Evolutionary conservation across 345 rosid genomes (phyloP), one percentile per base, ranked within the genome.

Genomic region (Luvunga scandens): DNA sequence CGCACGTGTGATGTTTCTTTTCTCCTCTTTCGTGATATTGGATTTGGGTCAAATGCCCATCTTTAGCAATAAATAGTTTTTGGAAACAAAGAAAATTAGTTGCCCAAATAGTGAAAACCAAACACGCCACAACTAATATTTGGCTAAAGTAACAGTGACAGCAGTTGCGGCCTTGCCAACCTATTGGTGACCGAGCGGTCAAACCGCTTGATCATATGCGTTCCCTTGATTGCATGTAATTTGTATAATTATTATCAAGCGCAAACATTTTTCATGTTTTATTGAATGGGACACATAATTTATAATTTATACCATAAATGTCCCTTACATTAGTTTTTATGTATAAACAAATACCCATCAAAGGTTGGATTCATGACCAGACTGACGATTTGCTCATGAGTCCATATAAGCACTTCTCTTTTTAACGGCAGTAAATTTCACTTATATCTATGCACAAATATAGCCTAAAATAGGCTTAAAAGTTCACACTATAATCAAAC

Each of bases 1-100:
- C 71, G 84, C 90, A 87, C 87, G 87, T 87, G 90, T 79, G 87
- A 75, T 83, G 86, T 66, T 81, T 78, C 72, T 72, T 69, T 67
- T 72, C 34, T 33, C 16, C 25, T 21, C 12, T 24, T 57, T 28
- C 9, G 27, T 6, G 4, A 45, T 4, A 50, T 73, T 48, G 0
- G 66, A 22, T 28, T 50, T 33, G 42, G 16, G 70, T 76, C 67
- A 85, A 78, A 78, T 63, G 8, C 28, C 62, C 14, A 53, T 53
- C 38, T 28, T 16, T 31, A 55, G 59, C 48, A 65, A 28, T 53
- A n/a, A 28, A 25, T 31, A 61, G 19, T 30, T 7, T 36, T 34
- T 70, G 53, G 7, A 21, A 6, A 19, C 18, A 63, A 18, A 7
- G 7, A 0, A 31, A 19, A 34, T 19, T 6, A 66, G 16, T 18